Evolutionary conservation across 1,139 yeast species (phyloP), one percentile per base, ranked within the genome.

Genomic region (Geotrichum citri-aurantii): DNA sequence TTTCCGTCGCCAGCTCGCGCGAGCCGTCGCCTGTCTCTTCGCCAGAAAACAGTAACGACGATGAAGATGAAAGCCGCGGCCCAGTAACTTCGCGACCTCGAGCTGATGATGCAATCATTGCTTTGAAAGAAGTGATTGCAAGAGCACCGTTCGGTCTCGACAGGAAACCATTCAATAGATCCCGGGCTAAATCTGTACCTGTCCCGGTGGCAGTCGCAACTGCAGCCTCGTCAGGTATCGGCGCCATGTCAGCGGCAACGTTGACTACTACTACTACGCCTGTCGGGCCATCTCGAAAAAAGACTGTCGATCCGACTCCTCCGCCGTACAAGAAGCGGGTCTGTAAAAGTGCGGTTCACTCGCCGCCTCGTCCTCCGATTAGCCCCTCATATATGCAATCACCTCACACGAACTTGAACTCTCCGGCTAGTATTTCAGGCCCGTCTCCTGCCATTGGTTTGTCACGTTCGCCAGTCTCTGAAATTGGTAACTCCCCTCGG

Each of bases 31-130:
- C 42, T 14, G 49, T 23, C 24, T 37, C 48, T n/a, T 23, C 37
- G 26, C 52, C 52, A 11, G 27, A 40, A 42, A 44, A 44, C n/a
- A n/a, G n/a, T n/a, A n/a, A n/a, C 24, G 1, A 52, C 42, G 40
- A 23, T 14, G 49, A 29, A 7, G 50, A 26, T 6, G 10, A 52
- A 4, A 40, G 1, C 23, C 14, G 27, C 10, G 26, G 29, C 10
- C 27, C 24, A 14, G 12, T 24, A 10, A 23, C 46, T 44, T 27
- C 58, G 31, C 49, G 48, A 29, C n/a, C 12, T 12, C 23, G 50
- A 7, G 50, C 53, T 5, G 57, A 57, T 31, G 52, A 57, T 54
- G 60, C 60, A 10, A 54, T 57, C 11, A 50, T 31, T 47, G 60
- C 60, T 11, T 46, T 57, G 23, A 57, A 54, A 27, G 55, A 54